Base-by-base conservation (phyloP, 176 grass and related monocot genomes). In the Musa itinerans region DNA sequence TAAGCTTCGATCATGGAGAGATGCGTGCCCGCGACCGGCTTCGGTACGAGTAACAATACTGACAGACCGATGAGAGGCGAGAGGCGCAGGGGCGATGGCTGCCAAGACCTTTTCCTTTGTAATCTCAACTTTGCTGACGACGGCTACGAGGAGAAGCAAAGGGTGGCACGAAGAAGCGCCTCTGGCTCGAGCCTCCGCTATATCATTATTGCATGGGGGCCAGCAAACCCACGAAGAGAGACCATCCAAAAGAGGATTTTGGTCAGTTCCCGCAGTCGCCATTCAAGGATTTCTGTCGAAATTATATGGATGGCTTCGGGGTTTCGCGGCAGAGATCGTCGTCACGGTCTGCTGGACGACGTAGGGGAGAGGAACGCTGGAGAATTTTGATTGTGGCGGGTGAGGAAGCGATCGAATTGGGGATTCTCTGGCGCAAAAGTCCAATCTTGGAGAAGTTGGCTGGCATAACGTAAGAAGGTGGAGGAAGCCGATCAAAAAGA, bases 201-300 rank as follows among this genome's bases (percentile, higher is more conserved):
- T 34, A 48, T 10, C 68, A 50, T 20, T 48, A n/a, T 70, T 70
- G 17, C 43, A 7, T 19, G 14, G 19, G 3, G 43, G 34, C 17
- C 43, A 70, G 68, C 17, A 52, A 70, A 70, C 17, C 43, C 9
- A 50, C 43, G 7, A 10, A 9, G 4, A 17, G 43, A 51, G 68
- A 17, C 43, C 19, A 34, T 50, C 68, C 27, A 70, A 70, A 16
- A 3, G 68, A 70, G 68, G 68, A 70, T 70, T 70, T 70, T 11
- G 48, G 17, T 20, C 68, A 19, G 34, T 43, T 5, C 34, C 34
- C 34, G 34, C 34, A 43, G 0, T 43, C 34, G 34, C 34, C 34
- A 43, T 43, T 43, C 34, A 43, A 43, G 4, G 34, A 43, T 43
- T 43, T 43, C 34, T 3, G 3, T 8, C 68, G 68, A 70, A 48